A percentile compares a stretch with the other conserved stretches of the same genome.
These are phyloP conservation scores for Imleria badia DNA, from an alignment of 768 basidiomycete species.

Conservation along the genomic window DNA sequence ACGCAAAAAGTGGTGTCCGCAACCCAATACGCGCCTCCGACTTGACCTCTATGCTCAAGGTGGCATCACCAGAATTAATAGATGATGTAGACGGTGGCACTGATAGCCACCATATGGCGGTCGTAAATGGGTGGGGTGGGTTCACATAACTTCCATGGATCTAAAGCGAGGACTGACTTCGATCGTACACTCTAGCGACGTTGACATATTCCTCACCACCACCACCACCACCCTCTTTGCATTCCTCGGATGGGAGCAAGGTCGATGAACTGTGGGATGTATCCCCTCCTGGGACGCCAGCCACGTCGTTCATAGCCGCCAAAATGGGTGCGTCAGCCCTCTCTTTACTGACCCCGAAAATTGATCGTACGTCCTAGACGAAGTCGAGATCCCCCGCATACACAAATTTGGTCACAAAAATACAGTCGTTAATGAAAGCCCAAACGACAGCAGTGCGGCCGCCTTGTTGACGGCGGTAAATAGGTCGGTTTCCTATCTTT, in stretches of 20 bases:
- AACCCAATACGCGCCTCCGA: conserved; percentile 24
- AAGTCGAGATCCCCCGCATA: conserved; percentile 52
- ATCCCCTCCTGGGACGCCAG: conserved; percentile 47
- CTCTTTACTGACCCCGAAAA: conserved; percentile 1
- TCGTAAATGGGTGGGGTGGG: conserved; percentile 69
- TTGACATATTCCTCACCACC: conserved; percentile 45
- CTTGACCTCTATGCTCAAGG: conserved; percentile 26
- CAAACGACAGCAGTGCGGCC: conserved; percentile 1
- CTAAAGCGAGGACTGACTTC: conserved; percentile 3
- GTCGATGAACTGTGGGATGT: conserved; percentile 52
- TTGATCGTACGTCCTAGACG: conserved; percentile 37
- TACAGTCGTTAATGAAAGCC: conserved; percentile 3
- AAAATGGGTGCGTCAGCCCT: conserved; percentile 47
- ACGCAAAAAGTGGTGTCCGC: background rate
- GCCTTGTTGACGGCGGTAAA: conserved; percentile 16
- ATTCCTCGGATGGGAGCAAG: conserved; percentile 42
- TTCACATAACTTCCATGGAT: conserved; percentile 13
- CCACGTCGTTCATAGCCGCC: conserved; percentile 39
- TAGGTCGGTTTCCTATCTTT: conserved; percentile 21
- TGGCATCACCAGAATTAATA: conserved; percentile 25
- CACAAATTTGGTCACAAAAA: conserved; percentile 43
- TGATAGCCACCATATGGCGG: conserved; percentile 49
- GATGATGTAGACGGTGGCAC: conserved; percentile 45
- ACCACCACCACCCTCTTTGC: conserved; percentile 35
- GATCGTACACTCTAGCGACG: conserved; percentile 16